Evolutionary conservation across 768 basidiomycete genomes (phyloP).

Genomic region (Trametes cubensis): DNA sequence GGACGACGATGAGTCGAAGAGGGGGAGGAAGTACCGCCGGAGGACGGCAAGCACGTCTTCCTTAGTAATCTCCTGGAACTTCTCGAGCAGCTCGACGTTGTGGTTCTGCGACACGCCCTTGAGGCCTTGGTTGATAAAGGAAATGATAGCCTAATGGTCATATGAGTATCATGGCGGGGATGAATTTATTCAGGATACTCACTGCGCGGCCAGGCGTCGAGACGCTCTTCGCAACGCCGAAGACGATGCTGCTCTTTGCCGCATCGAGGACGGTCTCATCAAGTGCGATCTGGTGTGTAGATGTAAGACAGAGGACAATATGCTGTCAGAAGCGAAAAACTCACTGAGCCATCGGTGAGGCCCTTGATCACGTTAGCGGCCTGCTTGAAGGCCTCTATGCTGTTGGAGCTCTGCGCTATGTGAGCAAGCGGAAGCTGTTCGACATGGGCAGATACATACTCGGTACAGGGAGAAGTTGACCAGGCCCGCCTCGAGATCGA

Average conservation of each 20-base stretch:
- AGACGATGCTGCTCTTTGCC: conserved; percentile 91
- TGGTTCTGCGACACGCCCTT: conserved; percentile 77
- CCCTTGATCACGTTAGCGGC: conserved; percentile 77
- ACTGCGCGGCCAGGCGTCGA: conserved; percentile 90
- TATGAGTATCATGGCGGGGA: too few relatives aligned
- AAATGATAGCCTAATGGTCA: conserved; percentile 63
- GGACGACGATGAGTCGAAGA: conserved; percentile 79
- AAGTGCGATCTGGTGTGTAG: conserved; percentile 63
- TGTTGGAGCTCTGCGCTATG: conserved; percentile 71
- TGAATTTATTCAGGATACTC: conserved; percentile 34
- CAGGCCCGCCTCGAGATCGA: conserved; percentile 79
- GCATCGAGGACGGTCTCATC: conserved; percentile 84
- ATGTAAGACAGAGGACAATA: conserved; percentile 7
- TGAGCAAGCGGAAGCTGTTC: background rate
- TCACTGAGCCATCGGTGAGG: conserved; percentile 80
- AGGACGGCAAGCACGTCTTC: conserved; percentile 74
- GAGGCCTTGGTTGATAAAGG: conserved; percentile 91
- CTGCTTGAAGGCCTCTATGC: conserved; percentile 77
- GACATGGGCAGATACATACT: conserved; percentile 43
- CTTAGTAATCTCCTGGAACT: conserved; percentile 78
- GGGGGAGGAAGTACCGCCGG: conserved; percentile 74
- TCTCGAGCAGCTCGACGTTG: conserved; percentile 75
- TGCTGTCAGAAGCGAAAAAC: conserved; percentile 29
- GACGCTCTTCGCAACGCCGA: conserved; percentile 74
- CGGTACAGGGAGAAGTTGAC: conserved; percentile 79